Conservation (phyloP, 805 yeast species). For the Metahyphopichia silvanorum region DNA sequence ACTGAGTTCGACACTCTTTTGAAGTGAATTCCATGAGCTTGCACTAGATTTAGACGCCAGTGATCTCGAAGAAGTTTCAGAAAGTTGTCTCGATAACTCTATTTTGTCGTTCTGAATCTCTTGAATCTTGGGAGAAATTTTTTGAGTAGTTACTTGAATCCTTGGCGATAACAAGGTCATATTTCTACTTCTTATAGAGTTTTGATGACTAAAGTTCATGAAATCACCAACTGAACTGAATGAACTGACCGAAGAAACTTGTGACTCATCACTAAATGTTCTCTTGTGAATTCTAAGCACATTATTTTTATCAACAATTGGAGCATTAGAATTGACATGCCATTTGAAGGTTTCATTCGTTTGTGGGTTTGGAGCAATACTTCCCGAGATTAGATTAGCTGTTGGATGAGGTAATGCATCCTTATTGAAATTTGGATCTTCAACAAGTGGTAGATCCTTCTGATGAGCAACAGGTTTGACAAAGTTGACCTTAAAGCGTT, state of each 20-base stretch:
- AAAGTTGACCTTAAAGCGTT: too few species aligned
- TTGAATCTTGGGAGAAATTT: background rate
- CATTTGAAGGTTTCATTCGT: conserved; percentile 11
- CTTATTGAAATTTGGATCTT: background rate
- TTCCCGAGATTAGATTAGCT: background rate
- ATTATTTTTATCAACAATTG: conserved; percentile 4
- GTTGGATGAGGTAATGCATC: background rate
- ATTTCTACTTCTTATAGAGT: conserved; percentile 1
- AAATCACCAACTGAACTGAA: conserved; percentile 34
- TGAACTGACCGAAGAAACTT: conserved; percentile 35
- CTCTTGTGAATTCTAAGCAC: conserved; percentile 18
- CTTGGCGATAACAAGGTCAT: background rate
- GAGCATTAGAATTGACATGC: conserved; percentile 9
- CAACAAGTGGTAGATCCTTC: background rate
- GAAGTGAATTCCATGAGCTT: conserved; percentile 8
- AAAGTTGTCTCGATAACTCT: background rate
- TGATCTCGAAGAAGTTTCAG: conserved; percentile 1
- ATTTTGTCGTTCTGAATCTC: background rate
- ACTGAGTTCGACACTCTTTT: conserved; percentile 6
- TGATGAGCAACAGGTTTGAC: background rate
- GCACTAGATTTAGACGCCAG: background rate
- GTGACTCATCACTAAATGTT: conserved; percentile 36
- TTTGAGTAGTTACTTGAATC: background rate
- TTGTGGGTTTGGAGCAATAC: conserved; percentile 5
- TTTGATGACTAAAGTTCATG: conserved; percentile 12